Base-by-base conservation (phyloP, 306 rosid species). In the Corylus heterophylla region DNA sequence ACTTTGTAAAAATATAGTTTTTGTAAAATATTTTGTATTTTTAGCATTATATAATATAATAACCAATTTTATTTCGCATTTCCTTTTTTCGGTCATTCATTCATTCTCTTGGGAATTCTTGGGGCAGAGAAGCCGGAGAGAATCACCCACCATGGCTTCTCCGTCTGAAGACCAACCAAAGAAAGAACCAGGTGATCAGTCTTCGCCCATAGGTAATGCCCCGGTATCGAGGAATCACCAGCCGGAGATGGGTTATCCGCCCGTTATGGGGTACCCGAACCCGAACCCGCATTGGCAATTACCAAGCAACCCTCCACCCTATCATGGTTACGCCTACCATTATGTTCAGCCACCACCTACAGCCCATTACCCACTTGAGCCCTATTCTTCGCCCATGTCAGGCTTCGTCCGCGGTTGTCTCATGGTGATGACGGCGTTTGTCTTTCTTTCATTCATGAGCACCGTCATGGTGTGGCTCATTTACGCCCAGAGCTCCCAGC, bases 321-420 rank as follows among this genome's bases (percentile, higher is more conserved):
- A 80, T 4, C 67, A 73, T 1, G 55, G 35, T 11, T 71, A 63
- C 8, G 17, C 50, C 8, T 64, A 69, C 77, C 49, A 29, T 39
- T 50, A 63, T 56, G 18, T 75, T 22, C 87, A 76, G 8, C 37
- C 79, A 1, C 63, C 76, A 11, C 29, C 84, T 3, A 47, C 62
- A 17, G 62, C 61, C 61, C 7, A 71, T 48, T 78, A 78, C 76
- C 8, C 22, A 17, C 22, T 27, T 25, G 71, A 63, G 10, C 1
- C 69, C 0, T 35, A 20, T 61, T 2, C 54, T 18, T n/a, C 64
- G 3, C 2, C 7, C 12, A 27, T 42, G 39, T 47, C 77, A 4
- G 67, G 58, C 20, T 87, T 88, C 75, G 0, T 86, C 3, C 91
- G 94, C 1, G 80, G 86, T 51, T 79, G 69, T 69, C 27, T 42